These are phyloP conservation scores for Calonectria pseudoreteaudii DNA, from an alignment of 2,329 filamentous ascomycete species.

Conservation along the genomic window DNA sequence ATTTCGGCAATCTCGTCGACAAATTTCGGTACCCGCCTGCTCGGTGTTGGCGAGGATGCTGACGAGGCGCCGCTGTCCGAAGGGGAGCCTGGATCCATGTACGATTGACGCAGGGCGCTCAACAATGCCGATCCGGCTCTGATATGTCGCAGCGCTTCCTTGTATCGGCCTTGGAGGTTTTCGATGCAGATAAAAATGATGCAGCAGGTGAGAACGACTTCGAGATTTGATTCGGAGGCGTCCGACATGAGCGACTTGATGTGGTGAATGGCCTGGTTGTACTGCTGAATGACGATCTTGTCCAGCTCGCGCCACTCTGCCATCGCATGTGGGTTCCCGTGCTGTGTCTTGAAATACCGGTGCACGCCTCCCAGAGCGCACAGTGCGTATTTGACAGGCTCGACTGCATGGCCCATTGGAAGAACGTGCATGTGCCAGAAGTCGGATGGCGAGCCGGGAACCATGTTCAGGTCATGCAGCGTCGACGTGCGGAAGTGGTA, in stretches of 20 bases:
- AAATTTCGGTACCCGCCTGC: neutral
- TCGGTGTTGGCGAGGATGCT: neutral
- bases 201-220: neutral
- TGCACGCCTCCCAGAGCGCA: neutral
- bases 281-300: neutral
- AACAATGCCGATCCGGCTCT: neutral
- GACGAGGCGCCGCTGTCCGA: neutral
- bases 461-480: neutral
- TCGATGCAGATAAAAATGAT: slow-evolving; percentile 3
- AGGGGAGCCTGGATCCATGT: neutral
- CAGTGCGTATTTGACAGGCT: neutral
- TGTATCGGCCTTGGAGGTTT: neutral
- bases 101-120: neutral
- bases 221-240: neutral
- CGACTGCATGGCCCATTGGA: neutral
- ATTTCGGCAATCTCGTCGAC: neutral
- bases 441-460: neutral
- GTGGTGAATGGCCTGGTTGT: slow-evolving; percentile 4
- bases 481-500: slow-evolving; percentile 2
- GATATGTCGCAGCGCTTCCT: neutral
- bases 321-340: neutral
- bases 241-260: neutral
- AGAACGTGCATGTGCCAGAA: neutral
- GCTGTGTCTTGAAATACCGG: neutral
- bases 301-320: neutral